Conservation (phyloP, 202 grass and related monocot genomes). For the Carex sylvatica region DNA sequence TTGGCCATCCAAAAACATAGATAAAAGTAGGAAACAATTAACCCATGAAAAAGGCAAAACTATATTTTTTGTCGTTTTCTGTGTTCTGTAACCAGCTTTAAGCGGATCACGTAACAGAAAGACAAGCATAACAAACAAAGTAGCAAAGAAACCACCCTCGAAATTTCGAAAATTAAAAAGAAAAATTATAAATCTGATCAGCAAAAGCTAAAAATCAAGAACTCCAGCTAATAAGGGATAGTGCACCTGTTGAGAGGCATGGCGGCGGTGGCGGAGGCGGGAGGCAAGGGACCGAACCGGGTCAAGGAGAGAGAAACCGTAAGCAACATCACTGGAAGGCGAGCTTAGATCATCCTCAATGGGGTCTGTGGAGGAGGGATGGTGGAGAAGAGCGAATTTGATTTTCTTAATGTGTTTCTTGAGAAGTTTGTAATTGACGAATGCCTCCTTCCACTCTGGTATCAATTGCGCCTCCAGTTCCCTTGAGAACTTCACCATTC, state of each 20-base stretch:
- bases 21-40: background rate
- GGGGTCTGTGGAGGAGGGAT: background rate
- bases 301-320: slow-evolving; percentile 20
- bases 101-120: slow-evolving; percentile 27
- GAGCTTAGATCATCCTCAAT: background rate
- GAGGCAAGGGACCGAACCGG: slow-evolving; percentile 18
- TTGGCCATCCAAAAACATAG: background rate
- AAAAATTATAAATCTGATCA: background rate
- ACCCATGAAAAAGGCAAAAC: background rate
- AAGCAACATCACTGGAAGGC: background rate
- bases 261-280: background rate
- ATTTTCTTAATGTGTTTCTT: slow-evolving; percentile 54
- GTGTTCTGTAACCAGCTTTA: background rate
- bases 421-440: slow-evolving; percentile 40
- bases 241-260: slow-evolving; percentile 2
- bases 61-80: slow-evolving; percentile 12
- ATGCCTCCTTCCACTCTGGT: slow-evolving; percentile 47
- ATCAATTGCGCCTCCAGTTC: slow-evolving; percentile 49
- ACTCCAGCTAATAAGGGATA: background rate
- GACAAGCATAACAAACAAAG: slow-evolving; percentile 24
- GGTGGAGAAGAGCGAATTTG: slow-evolving; percentile 31
- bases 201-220: background rate
- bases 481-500: slow-evolving; percentile 49
- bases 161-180: background rate
- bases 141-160: background rate